A percentile compares a stretch with the other conserved stretches of the same genome.
These are phyloP conservation scores for Nemania serpens DNA, from an alignment of 2,329 filamentous ascomycete species.

Conservation along the genomic window DNA sequence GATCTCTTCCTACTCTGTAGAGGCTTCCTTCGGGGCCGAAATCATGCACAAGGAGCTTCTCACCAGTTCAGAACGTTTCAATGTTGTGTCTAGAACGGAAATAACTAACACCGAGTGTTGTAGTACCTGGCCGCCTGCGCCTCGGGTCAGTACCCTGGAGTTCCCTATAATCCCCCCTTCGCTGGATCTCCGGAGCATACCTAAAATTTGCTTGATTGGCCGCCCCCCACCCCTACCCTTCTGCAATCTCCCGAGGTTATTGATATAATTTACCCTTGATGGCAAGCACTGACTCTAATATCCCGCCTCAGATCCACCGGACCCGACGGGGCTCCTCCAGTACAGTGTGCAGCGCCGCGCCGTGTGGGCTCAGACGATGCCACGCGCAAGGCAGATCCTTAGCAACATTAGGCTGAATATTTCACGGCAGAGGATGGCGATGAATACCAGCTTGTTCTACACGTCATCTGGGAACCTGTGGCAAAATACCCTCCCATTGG, in stretches of 20 bases:
- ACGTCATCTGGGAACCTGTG: slow-evolving; percentile 4
- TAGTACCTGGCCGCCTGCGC: slow-evolving; percentile 17
- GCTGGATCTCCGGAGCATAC: neutral
- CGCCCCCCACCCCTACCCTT: neutral
- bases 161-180: neutral
- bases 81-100: too few relatives aligned
- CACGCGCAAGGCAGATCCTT: slow-evolving; percentile 10
- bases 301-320: slow-evolving; percentile 1
- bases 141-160: neutral
- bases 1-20: neutral
- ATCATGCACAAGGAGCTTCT: too few relatives aligned
- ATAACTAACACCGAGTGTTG: neutral
- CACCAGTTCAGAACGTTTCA: too few relatives aligned
- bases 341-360: slow-evolving; percentile 18
- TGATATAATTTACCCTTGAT: too few relatives aligned
- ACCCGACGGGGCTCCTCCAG: slow-evolving; percentile 19
- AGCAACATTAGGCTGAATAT: neutral
- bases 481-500: slow-evolving; percentile 11
- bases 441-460: slow-evolving; percentile 12
- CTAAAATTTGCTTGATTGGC: neutral
- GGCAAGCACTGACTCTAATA: neutral
- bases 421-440: neutral
- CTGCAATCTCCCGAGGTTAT: neutral
- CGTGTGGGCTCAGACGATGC: slow-evolving; percentile 21
- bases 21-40: too few relatives aligned